Percentiles rank a stretch among this genome's conserved stretches.
These are phyloP conservation scores for Cenchrus americanus DNA, from an alignment of 176 grass and related monocot species.

Conservation along the genomic window DNA sequence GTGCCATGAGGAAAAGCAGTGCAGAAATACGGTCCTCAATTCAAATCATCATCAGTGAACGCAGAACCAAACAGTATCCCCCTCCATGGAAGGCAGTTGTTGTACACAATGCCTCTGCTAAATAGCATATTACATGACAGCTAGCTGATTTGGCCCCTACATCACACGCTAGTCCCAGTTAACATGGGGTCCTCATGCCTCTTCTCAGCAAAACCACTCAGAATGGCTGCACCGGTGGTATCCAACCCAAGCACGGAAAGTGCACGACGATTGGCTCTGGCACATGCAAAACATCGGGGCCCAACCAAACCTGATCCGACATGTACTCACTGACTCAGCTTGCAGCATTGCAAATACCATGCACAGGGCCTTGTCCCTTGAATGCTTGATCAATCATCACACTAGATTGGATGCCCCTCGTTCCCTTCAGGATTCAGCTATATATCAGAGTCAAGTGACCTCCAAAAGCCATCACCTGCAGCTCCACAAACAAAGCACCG, in stretches of 20 bases:
- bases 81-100: too few species aligned
- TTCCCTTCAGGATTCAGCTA: not conserved
- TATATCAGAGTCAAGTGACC: not conserved
- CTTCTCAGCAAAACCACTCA: not conserved
- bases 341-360: not conserved
- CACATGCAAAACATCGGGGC: conserved; percentile 18
- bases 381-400: not conserved
- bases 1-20: too few species aligned
- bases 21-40: too few species aligned
- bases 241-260: not conserved
- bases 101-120: too few species aligned
- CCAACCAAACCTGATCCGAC: not conserved
- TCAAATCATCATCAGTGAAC: too few species aligned
- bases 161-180: not conserved
- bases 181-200: conserved; percentile 19
- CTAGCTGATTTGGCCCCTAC: not conserved
- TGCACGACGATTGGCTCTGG: not conserved
- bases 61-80: too few species aligned
- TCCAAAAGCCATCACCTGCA: not conserved
- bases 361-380: not conserved
- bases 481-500: not conserved
- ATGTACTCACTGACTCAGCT: not conserved
- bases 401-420: too few species aligned
- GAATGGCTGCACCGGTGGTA: not conserved
- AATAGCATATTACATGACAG: too few species aligned